A percentile compares a stretch with the other conserved stretches of the same genome.
Conservation (phyloP, 2,329 filamentous ascomycete genomes). For the Pezicula radicicola region DNA sequence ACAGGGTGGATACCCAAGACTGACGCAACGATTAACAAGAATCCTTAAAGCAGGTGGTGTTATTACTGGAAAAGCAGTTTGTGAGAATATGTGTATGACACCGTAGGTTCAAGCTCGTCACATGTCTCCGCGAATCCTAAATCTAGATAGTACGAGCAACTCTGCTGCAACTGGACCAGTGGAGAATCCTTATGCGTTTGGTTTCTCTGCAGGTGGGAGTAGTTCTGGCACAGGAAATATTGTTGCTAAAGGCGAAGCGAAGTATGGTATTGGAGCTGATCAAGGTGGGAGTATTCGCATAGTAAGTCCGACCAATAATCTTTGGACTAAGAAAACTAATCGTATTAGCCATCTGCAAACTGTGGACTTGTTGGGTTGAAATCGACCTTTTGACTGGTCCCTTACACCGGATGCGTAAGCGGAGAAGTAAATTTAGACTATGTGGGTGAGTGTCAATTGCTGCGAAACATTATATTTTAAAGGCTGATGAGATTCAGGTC, state of each 20-base stretch:
- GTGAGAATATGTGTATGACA: slow-evolving; percentile 37
- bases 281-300: slow-evolving; percentile 10
- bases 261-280: slow-evolving; percentile 45
- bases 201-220: slow-evolving; percentile 48
- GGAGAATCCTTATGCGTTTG: slow-evolving; percentile 40
- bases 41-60: slow-evolving; percentile 46
- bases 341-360: slow-evolving; percentile 67
- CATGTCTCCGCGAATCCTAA: slow-evolving; percentile 28
- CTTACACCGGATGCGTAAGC: slow-evolving; percentile 35
- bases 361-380: slow-evolving; percentile 22
- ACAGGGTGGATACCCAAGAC: slow-evolving; percentile 46
- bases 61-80: slow-evolving; percentile 48
- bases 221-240: slow-evolving; percentile 45
- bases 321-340: slow-evolving; percentile 72
- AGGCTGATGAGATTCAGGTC: slow-evolving; percentile 24
- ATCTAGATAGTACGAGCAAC: slow-evolving; percentile 44
- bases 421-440: slow-evolving; percentile 51
- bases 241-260: slow-evolving; percentile 38
- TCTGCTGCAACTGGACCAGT: slow-evolving; percentile 43
- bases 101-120: no score
- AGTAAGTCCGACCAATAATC: slow-evolving; percentile 33
- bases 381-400: slow-evolving; percentile 18
- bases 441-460: slow-evolving; percentile 11
- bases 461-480: no score
- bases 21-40: slow-evolving; percentile 49